phyloP scores from a whole-genome alignment of 176 grass and related monocot genomes.

The Avena atlantica region DNA sequence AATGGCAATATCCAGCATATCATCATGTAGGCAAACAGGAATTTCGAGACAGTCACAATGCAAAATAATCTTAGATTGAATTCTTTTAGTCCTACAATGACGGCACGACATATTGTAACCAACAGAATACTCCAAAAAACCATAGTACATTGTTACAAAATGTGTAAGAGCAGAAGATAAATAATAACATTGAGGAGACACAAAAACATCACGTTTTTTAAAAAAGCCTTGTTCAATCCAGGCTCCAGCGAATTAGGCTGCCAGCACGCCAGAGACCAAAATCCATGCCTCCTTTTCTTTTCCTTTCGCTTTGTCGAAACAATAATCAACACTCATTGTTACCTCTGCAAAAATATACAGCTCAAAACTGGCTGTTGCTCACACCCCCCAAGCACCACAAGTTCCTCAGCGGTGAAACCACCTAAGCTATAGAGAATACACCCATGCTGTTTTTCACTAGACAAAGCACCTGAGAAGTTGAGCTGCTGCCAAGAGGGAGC shows the following conservation, averaged over 20 bases:
- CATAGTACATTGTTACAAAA: conserved; percentile 64
- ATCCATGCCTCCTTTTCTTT: conserved; percentile 70
- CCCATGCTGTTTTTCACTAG: conserved; percentile 26
- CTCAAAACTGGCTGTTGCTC: conserved; percentile 68
- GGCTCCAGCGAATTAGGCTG: conserved; percentile 45
- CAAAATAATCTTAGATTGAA: conserved; percentile 15
- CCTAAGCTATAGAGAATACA: conserved; percentile 61
- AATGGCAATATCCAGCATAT: not conserved
- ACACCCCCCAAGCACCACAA: conserved; percentile 56
- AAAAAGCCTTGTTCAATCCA: conserved; percentile 62
- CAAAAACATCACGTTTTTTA: conserved; percentile 53
- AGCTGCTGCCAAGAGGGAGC: conserved; percentile 28
- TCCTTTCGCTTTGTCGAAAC: conserved; percentile 32
- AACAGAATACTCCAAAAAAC: conserved; percentile 51
- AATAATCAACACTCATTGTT: conserved; percentile 69
- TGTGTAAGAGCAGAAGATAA: conserved; percentile 59
- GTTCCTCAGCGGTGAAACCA: conserved; percentile 54
- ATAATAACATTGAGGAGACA: conserved; percentile 59
- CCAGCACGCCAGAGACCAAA: conserved; percentile 38
- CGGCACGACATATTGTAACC: conserved; percentile 54
- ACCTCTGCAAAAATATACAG: conserved; percentile 68
- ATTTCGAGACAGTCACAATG: not conserved
- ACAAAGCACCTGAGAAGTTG: conserved; percentile 44
- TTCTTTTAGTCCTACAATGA: conserved; percentile 46
- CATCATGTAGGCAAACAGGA: not conserved